A percentile compares a stretch with the other conserved stretches of the same genome.
phyloP scores from a whole-genome alignment of 768 basidiomycete genomes.

The Filobasidium wieringae region DNA sequence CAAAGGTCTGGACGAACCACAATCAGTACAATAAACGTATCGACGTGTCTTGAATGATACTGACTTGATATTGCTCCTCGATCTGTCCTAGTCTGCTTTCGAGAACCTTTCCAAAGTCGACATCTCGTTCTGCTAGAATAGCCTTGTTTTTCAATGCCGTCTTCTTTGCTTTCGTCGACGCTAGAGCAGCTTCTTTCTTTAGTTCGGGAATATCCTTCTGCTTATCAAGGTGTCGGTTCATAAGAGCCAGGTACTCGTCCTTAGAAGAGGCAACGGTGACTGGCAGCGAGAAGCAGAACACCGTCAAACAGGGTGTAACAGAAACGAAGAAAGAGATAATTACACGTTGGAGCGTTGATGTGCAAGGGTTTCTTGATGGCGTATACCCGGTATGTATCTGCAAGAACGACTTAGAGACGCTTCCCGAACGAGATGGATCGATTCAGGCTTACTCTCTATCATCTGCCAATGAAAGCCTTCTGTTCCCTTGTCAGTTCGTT shows the following conservation, averaged over 20 bases:
- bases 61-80: not conserved
- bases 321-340: not conserved
- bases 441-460: not conserved
- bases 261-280: not conserved
- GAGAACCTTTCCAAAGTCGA: not conserved
- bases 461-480: not conserved
- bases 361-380: not conserved
- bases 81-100: not conserved
- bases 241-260: not conserved
- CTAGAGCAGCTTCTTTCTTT: not conserved
- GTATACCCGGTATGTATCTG: not conserved
- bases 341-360: not conserved
- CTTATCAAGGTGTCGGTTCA: not conserved
- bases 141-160: not conserved
- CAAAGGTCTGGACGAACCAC: not conserved
- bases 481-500: not conserved
- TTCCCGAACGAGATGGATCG: not conserved
- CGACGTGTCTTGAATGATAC: no score
- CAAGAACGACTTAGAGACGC: not conserved
- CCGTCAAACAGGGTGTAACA: not conserved
- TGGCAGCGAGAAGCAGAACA: not conserved
- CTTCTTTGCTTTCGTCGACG: not conserved
- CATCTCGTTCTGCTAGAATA: not conserved
- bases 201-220: not conserved
- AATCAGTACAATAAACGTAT: not conserved